Base-by-base conservation (phyloP, 2,329 filamentous ascomycete species). In the Cercospora janseana region DNA sequence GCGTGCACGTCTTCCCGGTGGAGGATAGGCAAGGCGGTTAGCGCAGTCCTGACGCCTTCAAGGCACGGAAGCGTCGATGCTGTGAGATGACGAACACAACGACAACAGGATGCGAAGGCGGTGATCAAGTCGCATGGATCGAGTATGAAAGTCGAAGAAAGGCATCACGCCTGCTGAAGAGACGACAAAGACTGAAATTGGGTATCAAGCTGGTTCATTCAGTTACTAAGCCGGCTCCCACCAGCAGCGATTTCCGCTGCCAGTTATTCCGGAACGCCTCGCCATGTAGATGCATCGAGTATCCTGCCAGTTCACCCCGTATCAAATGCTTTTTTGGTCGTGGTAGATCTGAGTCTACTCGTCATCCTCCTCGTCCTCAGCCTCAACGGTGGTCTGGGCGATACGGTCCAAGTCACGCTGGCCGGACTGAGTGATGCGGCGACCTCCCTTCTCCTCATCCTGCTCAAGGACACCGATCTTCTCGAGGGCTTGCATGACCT, bases 381-480 rank as follows among this genome's bases (percentile, higher is more conserved):
- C 69, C 70, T 76, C 74, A 60, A 77, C 68, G 37, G 73, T 75
- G 61, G 73, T 75, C 69, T 75, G 72, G 51, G 74, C 74, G 60
- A 77, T 77, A 63, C 75, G 92, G 82, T 97, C 93, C 82, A 98
- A 83, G 87, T 98, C 93, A 82, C 93, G 88, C 85, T 96, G 91
- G 72, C 93, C 93, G 70, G 85, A 84, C 82, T 97, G 90, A 69
- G 93, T 97, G 79, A 98, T 97, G 75, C 93, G 86, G 72, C 93
- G 88, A 71, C 93, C 93, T 77, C 93, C 93, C 84, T 95, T 95
- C 65, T 97, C 92, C 83, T 96, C 92, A 69, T 96, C 92, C 71
- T 87, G 80, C 86, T 98, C 93, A 59, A 98, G 80, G 67, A 98
- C 91, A 75, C 92, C 91, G 69, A 98, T 96, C 87, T 97, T 96